A percentile compares a stretch with the other conserved stretches of the same genome.
These are phyloP conservation scores for Eimeria praecox DNA, from an alignment of 169 alveolate genomes.

Conservation along the genomic window DNA sequence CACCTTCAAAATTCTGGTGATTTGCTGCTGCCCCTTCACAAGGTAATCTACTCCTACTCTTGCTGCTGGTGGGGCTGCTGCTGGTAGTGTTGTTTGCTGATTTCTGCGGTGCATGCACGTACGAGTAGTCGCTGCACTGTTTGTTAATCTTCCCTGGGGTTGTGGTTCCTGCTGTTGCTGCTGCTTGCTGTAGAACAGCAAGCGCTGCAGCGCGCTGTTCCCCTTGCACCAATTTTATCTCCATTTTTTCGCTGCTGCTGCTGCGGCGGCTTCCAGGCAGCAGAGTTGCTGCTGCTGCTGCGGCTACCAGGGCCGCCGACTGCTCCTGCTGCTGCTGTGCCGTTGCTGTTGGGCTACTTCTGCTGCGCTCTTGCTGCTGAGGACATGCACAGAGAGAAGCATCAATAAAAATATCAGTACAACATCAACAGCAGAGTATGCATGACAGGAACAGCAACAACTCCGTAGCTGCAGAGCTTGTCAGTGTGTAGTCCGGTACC, in stretches of 20 bases:
- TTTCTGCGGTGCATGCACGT: not conserved
- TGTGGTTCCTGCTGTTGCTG: conserved; percentile 1
- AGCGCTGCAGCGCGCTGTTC: conserved; percentile 14
- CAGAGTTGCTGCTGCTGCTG: conserved; percentile 37
- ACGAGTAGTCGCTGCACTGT: conserved; percentile 67
- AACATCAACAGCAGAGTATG: conserved; percentile 9
- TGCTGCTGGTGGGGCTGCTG: not conserved
- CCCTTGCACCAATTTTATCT: conserved; percentile 24
- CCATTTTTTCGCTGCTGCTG: conserved; percentile 36
- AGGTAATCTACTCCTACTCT: not conserved
- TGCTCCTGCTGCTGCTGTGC: conserved; percentile 3
- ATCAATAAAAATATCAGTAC: not conserved
- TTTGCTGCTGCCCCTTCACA: not conserved
- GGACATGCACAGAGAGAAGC: not conserved
- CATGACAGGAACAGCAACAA: not conserved
- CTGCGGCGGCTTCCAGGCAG: conserved; percentile 2
- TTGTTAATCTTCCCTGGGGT: conserved; percentile 28
- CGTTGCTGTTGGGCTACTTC: not conserved
- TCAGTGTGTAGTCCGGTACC: not conserved
- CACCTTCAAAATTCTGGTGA: not conserved
- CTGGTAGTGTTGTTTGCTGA: not conserved
- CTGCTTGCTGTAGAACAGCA: conserved; percentile 58
- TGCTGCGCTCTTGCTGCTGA: not conserved
- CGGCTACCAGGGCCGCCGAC: conserved; percentile 22
- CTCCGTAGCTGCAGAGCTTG: not conserved